Evolutionary conservation across 495 filamentous ascomycete species (phyloP), one percentile per base, ranked within the genome.

Genomic region (Penicillium waksmanii): DNA sequence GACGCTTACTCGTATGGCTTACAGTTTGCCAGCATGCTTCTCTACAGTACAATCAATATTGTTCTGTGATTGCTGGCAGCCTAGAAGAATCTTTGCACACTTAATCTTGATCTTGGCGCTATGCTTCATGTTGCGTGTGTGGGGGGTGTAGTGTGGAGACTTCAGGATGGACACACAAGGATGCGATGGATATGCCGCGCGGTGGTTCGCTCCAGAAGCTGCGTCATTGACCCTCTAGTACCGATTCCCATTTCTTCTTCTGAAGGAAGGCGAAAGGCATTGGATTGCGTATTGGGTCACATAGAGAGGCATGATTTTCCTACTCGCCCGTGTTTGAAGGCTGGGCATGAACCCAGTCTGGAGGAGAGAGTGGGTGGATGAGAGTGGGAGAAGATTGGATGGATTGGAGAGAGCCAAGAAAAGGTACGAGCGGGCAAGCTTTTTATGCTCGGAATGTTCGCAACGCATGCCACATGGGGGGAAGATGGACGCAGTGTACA

Each of bases 281-380:
- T 48, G 21, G 46, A 48, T 48, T 48, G 46, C 46, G 46, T 27
- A n/a, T 48, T 48, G 46, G 46, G 5, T 48, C 46, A 25, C 46
- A 10, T 23, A 48, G 46, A 48, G 46, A 47, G 44, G 19, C 8
- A 48, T 48, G 46, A 48, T 48, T 48, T 23, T 48, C 46, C 19
- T 44, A 1, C 46, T 48, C 19, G 46, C 11, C 46, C 46, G 42
- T 19, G 42, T 44, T n/a, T 44, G 17, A 18, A 18, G 42, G 42
- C 42, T 44, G 42, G 42, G 42, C 42, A 44, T 44, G 42, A 44
- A 44, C 17, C 42, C 42, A 44, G 42, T 43, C 12, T 15, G 9
- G n/a, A 44, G 15, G 42, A 44, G 7, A n/a, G 17, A 18, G 17
- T 44, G 42, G n/a, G 5, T 44, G 42, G 42, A 44, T 2, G n/a